phyloP scores from a whole-genome alignment of 345 rosid species.

The Xanthoceras sorbifolium region DNA sequence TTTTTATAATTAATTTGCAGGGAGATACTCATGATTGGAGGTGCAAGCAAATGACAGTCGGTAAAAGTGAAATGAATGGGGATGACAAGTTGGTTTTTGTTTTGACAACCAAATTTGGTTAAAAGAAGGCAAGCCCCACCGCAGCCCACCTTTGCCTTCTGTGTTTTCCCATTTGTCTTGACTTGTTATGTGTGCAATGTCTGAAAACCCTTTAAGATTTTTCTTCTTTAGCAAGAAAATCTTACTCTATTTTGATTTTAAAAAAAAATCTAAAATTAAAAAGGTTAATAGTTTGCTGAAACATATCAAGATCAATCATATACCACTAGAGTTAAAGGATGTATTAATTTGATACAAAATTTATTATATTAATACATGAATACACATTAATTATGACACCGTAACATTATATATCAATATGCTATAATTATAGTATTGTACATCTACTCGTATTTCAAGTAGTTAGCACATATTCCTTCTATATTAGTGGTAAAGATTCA shows the following conservation, averaged over 20 bases:
- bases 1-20: background rate
- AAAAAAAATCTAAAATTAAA: no score
- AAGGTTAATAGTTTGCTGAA: no score
- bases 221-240: background rate
- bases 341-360: no score
- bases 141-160: conserved; percentile 22
- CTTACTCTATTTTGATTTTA: background rate
- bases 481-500: no score
- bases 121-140: conserved; percentile 11
- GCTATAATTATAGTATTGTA: no score
- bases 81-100: conserved; percentile 24
- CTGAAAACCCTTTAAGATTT: background rate
- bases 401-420: no score
- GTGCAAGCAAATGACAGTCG: conserved; percentile 3
- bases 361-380: no score
- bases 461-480: no score
- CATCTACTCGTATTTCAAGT: no score
- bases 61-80: background rate
- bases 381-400: no score
- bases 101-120: conserved; percentile 26
- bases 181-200: background rate
- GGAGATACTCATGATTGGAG: background rate
- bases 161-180: conserved; percentile 8
- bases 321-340: no score
- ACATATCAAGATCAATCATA: no score